Evolutionary conservation across 164 flowering plant species (phyloP).

Genomic region (Macadamia integrifolia): DNA sequence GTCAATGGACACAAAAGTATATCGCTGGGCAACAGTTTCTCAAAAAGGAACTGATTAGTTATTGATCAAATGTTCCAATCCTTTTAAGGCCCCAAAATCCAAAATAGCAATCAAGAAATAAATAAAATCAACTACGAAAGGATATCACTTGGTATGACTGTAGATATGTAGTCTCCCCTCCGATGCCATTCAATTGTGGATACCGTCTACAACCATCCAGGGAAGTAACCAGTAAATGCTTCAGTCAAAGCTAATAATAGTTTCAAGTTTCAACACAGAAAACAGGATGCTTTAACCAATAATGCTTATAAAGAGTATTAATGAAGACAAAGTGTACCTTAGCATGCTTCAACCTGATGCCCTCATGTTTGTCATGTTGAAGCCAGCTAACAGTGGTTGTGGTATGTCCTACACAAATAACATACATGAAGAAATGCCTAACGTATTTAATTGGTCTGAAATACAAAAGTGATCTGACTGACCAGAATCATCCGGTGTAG

Average conservation of each 20-base stretch:
- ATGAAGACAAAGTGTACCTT: constrained; percentile 48
- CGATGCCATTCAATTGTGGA: constrained; percentile 95
- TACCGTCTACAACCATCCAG: constrained; percentile 48
- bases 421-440: constrained; percentile 3
- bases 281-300: not conserved
- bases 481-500: constrained; percentile 55
- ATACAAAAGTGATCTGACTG: constrained; percentile 7
- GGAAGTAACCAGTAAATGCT: not conserved
- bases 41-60: too few relatives aligned
- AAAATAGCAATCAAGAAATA: not conserved
- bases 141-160: constrained; percentile 94
- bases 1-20: too few relatives aligned
- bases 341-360: constrained; percentile 68
- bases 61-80: too few relatives aligned
- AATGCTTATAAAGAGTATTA: not conserved
- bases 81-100: too few relatives aligned
- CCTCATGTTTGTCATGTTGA: constrained; percentile 61
- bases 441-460: not conserved
- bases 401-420: constrained; percentile 24
- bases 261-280: not conserved
- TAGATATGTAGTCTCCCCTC: constrained; percentile 88
- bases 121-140: constrained; percentile 22
- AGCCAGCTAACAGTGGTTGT: constrained; percentile 56
- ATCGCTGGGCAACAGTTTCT: too few relatives aligned
- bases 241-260: not conserved